Percentiles rank a stretch among this genome's conserved stretches.
phyloP scores from a whole-genome alignment of 2,329 filamentous ascomycete species.

The Pyricularia grisea region DNA sequence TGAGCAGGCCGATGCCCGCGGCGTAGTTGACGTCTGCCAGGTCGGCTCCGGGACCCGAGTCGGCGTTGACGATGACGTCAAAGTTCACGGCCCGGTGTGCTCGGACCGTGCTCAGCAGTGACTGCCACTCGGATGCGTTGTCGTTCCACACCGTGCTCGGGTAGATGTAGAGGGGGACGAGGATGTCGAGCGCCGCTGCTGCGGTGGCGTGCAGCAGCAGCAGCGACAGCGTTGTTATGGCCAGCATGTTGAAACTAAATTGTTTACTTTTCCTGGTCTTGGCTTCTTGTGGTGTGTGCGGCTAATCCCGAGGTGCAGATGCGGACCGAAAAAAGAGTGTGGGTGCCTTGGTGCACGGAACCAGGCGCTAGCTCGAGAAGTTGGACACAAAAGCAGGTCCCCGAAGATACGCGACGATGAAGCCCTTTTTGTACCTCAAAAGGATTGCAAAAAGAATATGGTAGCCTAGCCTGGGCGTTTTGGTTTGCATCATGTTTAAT shows the following conservation, averaged over 20 bases:
- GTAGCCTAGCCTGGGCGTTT: not conserved
- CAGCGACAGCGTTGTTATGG: not conserved
- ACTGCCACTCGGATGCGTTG: slow-evolving; percentile 10
- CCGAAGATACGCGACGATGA: not conserved
- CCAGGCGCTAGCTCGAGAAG: not conserved
- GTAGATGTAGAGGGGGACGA: slow-evolving; percentile 14
- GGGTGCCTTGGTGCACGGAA: not conserved
- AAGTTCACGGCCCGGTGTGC: slow-evolving; percentile 10
- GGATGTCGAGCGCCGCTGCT: slow-evolving; percentile 8
- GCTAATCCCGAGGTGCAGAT: not conserved
- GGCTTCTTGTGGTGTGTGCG: not conserved
- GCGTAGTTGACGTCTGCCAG: slow-evolving; percentile 8
- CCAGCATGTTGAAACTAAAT: not conserved
- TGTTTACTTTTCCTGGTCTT: no score
- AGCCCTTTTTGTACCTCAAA: not conserved
- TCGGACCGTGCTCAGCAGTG: slow-evolving; percentile 9
- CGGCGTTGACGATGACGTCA: slow-evolving; percentile 12
- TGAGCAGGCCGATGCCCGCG: slow-evolving; percentile 5
- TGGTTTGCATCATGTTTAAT: not conserved
- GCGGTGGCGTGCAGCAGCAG: not conserved
- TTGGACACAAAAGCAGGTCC: no score
- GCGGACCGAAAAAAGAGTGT: not conserved
- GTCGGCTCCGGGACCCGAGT: slow-evolving; percentile 8
- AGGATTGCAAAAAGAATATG: not conserved
- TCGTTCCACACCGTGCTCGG: slow-evolving; percentile 7